These are phyloP conservation scores for Andrographis paniculata DNA, from an alignment of 305 asterid species.

Conservation along the genomic window DNA sequence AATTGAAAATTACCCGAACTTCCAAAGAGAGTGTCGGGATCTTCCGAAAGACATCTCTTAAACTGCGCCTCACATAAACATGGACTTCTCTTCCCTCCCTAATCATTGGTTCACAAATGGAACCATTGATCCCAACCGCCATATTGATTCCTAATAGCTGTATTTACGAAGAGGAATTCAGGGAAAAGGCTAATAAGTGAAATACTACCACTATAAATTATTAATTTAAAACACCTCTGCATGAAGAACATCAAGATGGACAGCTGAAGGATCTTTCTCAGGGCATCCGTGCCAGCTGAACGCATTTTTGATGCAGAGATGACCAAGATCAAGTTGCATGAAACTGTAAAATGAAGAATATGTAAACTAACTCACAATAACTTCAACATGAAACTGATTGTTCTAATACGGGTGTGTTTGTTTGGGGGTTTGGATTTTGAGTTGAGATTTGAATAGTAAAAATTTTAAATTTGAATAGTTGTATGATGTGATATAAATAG, in stretches of 20 bases:
- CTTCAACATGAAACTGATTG: too few species aligned
- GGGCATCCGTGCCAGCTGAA: slow-evolving; percentile 87
- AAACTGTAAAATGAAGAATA: slow-evolving; percentile 49
- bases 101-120: slow-evolving; percentile 81
- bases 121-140: slow-evolving; percentile 86
- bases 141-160: slow-evolving; percentile 90
- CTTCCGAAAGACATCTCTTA: slow-evolving; percentile 90
- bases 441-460: too few species aligned
- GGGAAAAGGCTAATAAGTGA: slow-evolving; percentile 13
- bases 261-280: slow-evolving; percentile 85
- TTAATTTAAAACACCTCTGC: slow-evolving; percentile 60
- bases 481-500: too few species aligned
- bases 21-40: slow-evolving; percentile 85
- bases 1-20: slow-evolving; percentile 56
- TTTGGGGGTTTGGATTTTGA: too few species aligned
- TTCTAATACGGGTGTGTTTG: too few species aligned
- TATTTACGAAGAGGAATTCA: slow-evolving; percentile 22
- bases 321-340: slow-evolving; percentile 99
- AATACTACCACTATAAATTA: slow-evolving; percentile 8
- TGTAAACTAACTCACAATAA: too few species aligned
- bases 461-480: too few species aligned
- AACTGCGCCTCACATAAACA: slow-evolving; percentile 82
- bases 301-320: slow-evolving; percentile 66
- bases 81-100: slow-evolving; percentile 89
- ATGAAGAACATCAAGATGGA: slow-evolving; percentile 93